A percentile compares a stretch with the other conserved stretches of the same genome.
phyloP scores from a whole-genome alignment of 352 stramenopile species.

The Pythium volutum region DNA sequence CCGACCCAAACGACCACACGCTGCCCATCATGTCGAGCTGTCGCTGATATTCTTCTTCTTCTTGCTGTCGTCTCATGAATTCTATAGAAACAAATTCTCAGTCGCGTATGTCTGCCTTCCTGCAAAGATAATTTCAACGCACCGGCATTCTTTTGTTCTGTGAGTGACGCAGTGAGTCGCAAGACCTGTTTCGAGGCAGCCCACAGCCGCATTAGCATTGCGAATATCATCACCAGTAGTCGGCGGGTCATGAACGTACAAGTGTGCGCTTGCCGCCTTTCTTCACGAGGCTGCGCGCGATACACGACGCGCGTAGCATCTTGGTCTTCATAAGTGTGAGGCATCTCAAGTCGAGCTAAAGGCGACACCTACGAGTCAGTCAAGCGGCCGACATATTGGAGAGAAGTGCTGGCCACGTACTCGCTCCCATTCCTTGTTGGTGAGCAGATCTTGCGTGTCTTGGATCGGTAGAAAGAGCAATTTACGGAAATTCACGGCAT shows the following conservation, averaged over 20 bases:
- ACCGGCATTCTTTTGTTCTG: conserved; percentile 57
- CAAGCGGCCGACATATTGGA: not conserved
- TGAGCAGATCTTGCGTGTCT: conserved; percentile 69
- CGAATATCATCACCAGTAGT: not conserved
- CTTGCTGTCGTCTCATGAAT: conserved; percentile 46
- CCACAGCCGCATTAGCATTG: too few species aligned
- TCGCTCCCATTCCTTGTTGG: conserved; percentile 61
- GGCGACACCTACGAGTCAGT: not conserved
- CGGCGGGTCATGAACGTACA: conserved; percentile 18
- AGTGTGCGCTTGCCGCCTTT: conserved; percentile 71
- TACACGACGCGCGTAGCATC: conserved; percentile 75
- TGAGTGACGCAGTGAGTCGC: conserved; percentile 52
- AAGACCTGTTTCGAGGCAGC: conserved; percentile 35
- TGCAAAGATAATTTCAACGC: conserved; percentile 6
- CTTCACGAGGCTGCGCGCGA: conserved; percentile 51
- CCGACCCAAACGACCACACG: conserved; percentile 80
- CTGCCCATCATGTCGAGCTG: conserved; percentile 79
- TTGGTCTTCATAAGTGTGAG: conserved; percentile 82
- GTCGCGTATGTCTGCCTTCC: too few species aligned
- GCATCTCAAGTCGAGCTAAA: conserved; percentile 73
- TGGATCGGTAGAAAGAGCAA: conserved; percentile 67
- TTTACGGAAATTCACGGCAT: conserved; percentile 79
- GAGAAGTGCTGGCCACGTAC: conserved; percentile 27
- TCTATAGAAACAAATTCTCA: too few species aligned
- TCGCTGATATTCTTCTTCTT: conserved; percentile 65